phyloP scores from a whole-genome alignment of 2,329 filamentous ascomycete species.

The Microcyclosporella mali region DNA sequence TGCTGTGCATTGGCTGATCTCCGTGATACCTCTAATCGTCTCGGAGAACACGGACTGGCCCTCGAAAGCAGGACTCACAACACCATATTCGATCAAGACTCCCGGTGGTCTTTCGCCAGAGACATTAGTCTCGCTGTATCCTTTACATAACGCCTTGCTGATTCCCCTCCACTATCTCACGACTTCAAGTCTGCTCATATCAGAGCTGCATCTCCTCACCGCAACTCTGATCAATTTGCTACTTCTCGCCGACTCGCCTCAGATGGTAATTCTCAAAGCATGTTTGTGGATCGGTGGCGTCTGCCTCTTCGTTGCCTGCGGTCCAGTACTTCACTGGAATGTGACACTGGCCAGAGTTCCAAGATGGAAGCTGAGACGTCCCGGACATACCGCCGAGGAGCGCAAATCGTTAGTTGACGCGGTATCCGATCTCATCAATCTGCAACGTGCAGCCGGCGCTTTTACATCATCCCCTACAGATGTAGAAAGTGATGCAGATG shows the following conservation, averaged over 20 bases:
- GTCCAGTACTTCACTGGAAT: slow-evolving; percentile 71
- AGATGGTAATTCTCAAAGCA: slow-evolving; percentile 39
- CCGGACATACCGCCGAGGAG: slow-evolving; percentile 39
- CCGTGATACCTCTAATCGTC: slow-evolving; percentile 61
- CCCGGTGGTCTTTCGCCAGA: slow-evolving; percentile 43
- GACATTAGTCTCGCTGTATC: slow-evolving; percentile 62
- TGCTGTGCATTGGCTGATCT: slow-evolving; percentile 70
- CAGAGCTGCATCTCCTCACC: slow-evolving; percentile 83
- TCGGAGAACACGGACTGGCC: slow-evolving; percentile 40
- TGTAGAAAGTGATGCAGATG: slow-evolving; percentile 44
- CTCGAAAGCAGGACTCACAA: slow-evolving; percentile 23
- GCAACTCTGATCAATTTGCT: slow-evolving; percentile 75
- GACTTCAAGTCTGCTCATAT: slow-evolving; percentile 77
- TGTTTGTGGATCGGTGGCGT: slow-evolving; percentile 59
- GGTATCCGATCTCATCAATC: slow-evolving; percentile 33
- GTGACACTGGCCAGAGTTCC: slow-evolving; percentile 82
- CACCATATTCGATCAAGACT: slow-evolving; percentile 19
- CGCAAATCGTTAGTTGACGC: slow-evolving; percentile 40
- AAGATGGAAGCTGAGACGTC: slow-evolving; percentile 75
- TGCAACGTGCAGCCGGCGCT: slow-evolving; percentile 27
- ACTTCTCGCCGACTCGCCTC: slow-evolving; percentile 62
- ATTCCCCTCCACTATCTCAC: slow-evolving; percentile 71
- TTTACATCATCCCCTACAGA: slow-evolving; percentile 18
- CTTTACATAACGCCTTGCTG: slow-evolving; percentile 73
- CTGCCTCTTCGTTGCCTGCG: slow-evolving; percentile 65